Evolutionary conservation across 148 eudicot species (phyloP).

Genomic region (Drosera capensis): DNA sequence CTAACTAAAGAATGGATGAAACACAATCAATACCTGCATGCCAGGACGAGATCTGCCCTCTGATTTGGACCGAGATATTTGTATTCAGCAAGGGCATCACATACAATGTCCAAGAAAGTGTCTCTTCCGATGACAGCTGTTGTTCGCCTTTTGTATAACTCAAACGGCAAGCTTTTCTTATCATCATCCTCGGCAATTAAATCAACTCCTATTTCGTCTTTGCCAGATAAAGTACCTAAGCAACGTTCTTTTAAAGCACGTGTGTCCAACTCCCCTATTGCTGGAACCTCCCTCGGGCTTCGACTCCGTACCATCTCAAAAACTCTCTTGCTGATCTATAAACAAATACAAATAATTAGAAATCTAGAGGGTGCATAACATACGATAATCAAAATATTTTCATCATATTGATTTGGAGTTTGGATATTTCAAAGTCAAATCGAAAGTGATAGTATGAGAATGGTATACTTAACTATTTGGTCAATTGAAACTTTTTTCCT

Average conservation of each 20-base stretch:
- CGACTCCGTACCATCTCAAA: conserved; percentile 63
- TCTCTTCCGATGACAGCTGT: conserved; percentile 60
- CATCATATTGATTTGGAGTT: too few species aligned
- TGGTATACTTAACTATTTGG: too few species aligned
- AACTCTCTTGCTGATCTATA: conserved; percentile 82
- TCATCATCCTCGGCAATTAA: conserved; percentile 2
- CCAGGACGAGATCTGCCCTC: conserved; percentile 80
- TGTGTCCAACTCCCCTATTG: conserved; percentile 12
- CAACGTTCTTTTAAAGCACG: conserved; percentile 9
- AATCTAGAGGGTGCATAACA: background rate
- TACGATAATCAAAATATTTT: too few species aligned
- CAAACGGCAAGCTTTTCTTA: conserved; percentile 42
- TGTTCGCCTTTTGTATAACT: conserved; percentile 72
- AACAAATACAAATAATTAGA: background rate
- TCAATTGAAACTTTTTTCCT: too few species aligned
- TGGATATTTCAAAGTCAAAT: too few species aligned
- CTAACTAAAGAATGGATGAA: background rate
- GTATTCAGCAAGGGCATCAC: conserved; percentile 75
- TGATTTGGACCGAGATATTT: conserved; percentile 86
- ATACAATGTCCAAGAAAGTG: conserved; percentile 63
- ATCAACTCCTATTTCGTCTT: background rate
- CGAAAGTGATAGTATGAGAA: too few species aligned
- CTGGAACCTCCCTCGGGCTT: conserved; percentile 27
- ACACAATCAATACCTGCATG: conserved; percentile 59
- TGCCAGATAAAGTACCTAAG: background rate